Evolutionary conservation across 257 asterid species (phyloP).

Genomic region (Mitragyna speciosa): DNA sequence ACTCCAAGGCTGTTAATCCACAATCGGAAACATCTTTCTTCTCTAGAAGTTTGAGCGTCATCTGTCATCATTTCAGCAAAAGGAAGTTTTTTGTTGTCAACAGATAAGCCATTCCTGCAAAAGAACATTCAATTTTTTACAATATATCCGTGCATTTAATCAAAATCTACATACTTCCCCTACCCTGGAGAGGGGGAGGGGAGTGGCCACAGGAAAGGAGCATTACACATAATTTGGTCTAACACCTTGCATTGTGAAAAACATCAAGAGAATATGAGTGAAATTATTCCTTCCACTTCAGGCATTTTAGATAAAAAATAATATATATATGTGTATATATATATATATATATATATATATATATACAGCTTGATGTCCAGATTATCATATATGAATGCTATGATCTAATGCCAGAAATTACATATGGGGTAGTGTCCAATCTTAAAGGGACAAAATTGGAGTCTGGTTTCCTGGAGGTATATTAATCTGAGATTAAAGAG

Average conservation of each 20-base stretch:
- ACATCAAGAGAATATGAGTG: background rate
- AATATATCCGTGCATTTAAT: background rate
- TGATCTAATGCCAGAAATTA: background rate
- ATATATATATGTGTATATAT: no score
- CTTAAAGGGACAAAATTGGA: background rate
- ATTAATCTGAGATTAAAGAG: background rate
- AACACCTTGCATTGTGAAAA: background rate
- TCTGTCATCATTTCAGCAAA: constrained; percentile 90
- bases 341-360: background rate
- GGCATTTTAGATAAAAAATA: background rate
- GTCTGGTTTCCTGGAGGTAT: background rate
- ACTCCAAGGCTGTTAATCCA: constrained; percentile 96
- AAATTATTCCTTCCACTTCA: background rate
- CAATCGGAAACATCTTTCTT: constrained; percentile 91
- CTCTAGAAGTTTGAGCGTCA: constrained; percentile 89
- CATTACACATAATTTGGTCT: background rate
- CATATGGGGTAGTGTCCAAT: background rate
- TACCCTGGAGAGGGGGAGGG: background rate
- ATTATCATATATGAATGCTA: background rate
- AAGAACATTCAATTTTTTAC: background rate
- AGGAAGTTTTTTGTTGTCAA: constrained; percentile 53
- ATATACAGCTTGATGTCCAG: background rate
- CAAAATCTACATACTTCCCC: background rate
- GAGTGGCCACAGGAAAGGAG: no score
- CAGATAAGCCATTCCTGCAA: constrained; percentile 77